Percentiles rank a stretch among this genome's conserved stretches.
Conservation (phyloP, 2,329 filamentous ascomycete genomes). For the Herpotrichia juniperi region DNA sequence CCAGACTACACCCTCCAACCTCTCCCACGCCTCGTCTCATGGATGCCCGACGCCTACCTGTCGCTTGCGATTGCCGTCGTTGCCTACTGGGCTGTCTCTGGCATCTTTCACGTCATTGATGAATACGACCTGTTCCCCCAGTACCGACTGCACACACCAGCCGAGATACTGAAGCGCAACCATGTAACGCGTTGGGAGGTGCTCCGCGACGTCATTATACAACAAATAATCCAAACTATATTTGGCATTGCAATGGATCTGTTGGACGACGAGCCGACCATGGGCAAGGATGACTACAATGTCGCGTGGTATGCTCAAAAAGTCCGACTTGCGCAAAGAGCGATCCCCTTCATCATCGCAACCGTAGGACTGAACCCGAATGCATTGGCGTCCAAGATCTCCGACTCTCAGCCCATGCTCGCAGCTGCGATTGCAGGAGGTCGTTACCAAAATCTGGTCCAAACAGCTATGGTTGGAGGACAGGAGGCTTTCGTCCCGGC, state of each 20-base stretch:
- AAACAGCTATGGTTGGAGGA: slow-evolving; percentile 61
- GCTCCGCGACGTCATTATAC: slow-evolving; percentile 85
- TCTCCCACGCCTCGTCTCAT: slow-evolving; percentile 73
- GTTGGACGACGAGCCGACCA: slow-evolving; percentile 75
- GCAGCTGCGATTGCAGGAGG: slow-evolving; percentile 81
- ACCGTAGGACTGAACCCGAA: slow-evolving; percentile 77
- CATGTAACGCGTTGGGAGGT: slow-evolving; percentile 85
- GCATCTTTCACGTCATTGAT: slow-evolving; percentile 88
- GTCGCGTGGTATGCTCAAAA: slow-evolving; percentile 88
- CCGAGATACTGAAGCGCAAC: slow-evolving; percentile 86
- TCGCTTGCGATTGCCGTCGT: slow-evolving; percentile 77
- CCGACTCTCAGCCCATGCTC: slow-evolving; percentile 72
- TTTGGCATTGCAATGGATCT: slow-evolving; percentile 71
- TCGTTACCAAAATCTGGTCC: slow-evolving; percentile 73
- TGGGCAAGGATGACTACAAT: slow-evolving; percentile 83
- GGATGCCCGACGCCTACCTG: slow-evolving; percentile 81
- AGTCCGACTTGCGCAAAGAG: slow-evolving; percentile 77
- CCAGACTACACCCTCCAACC: slow-evolving; percentile 78
- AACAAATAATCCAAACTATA: slow-evolving; percentile 86
- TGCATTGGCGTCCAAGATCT: slow-evolving; percentile 76
- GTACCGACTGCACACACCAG: slow-evolving; percentile 93
- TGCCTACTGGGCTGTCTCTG: slow-evolving; percentile 86
- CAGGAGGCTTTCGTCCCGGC: slow-evolving; percentile 63
- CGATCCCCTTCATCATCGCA: slow-evolving; percentile 74
- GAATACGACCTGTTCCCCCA: slow-evolving; percentile 83